Base-by-base conservation (phyloP, 2,329 filamentous ascomycete species). In the Samsoniella hepiali region DNA sequence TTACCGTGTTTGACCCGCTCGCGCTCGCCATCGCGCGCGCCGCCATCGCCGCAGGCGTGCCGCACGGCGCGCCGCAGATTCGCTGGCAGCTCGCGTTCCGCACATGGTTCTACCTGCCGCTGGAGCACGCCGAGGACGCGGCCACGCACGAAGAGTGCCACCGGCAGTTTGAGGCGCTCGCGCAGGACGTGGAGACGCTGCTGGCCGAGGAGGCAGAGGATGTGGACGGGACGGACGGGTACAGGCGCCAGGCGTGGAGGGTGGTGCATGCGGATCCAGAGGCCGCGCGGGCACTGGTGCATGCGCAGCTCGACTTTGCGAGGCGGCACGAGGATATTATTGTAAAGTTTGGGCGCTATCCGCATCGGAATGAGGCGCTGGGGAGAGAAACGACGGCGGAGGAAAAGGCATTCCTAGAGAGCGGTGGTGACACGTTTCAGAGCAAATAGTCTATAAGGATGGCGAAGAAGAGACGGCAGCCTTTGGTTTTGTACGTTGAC, bases 41-140 rank as follows among this genome's bases (percentile, higher is more conserved):
- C 36, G 71, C 82, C 45, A 62, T 79, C 47, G 67, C 73, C 58
- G 58, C 68, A 44, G 69, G 72, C n/a, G 36, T 78, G 65, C 67
- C 72, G n/a, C 65, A 68, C 56, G 50, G 42, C 29, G 66, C 65
- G 50, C 69, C 69, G 7, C 68, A 70, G 56, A 69, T 72, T 36
- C 73, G 73, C 57, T 78, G 70, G 74, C 69, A 70, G 58, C 70
- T 74, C 63, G 69, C 70, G 31, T 78, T 80, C 53, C 78, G 82
- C 2, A 72, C 74, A 27, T 89, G 86, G 84, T 83, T 88, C 68
- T 82, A 82, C 68, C 73, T 88, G 68, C 85, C 87, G 0, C 72
- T 88, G 6, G 80, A 84, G 78, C 87, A 89, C 71, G 82, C 82
- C 0, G 85, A 88, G 69, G 73, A 80, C 29, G 58, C 79, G 1